Evolutionary conservation across 148 eudicot genomes (phyloP).

Genomic region (Euryodendron excelsum): DNA sequence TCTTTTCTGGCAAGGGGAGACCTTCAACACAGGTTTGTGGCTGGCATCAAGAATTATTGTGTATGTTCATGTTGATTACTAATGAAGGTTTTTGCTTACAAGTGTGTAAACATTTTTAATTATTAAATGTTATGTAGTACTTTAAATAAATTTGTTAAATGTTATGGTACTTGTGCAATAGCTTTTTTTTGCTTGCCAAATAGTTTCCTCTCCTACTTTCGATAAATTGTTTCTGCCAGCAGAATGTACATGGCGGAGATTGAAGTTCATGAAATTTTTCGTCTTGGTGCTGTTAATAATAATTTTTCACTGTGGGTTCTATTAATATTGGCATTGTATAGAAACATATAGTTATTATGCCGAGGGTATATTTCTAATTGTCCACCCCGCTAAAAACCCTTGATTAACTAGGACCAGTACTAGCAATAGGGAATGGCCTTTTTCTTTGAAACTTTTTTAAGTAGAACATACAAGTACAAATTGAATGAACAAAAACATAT

Average conservation of each 20-base stretch:
- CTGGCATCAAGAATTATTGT: background rate
- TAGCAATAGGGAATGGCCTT: background rate
- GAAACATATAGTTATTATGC: background rate
- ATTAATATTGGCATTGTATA: background rate
- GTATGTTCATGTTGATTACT: background rate
- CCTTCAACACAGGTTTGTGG: constrained; percentile 75
- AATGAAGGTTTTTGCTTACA: background rate
- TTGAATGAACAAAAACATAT: no score
- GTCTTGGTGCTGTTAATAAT: background rate
- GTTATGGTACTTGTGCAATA: background rate
- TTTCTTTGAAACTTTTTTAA: background rate
- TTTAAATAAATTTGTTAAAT: no score
- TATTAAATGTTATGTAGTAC: background rate
- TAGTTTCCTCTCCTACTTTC: background rate
- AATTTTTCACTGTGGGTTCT: background rate
- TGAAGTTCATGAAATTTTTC: background rate
- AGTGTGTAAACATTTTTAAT: background rate
- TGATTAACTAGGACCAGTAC: background rate
- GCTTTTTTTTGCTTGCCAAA: background rate
- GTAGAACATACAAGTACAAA: no score
- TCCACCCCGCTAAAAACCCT: background rate
- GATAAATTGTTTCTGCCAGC: background rate
- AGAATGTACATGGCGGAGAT: background rate
- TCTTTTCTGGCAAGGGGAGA: constrained; percentile 69
- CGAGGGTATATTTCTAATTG: background rate